Evolutionary conservation across 495 filamentous ascomycete species (phyloP).

Genomic region (Daldinia decipiens): DNA sequence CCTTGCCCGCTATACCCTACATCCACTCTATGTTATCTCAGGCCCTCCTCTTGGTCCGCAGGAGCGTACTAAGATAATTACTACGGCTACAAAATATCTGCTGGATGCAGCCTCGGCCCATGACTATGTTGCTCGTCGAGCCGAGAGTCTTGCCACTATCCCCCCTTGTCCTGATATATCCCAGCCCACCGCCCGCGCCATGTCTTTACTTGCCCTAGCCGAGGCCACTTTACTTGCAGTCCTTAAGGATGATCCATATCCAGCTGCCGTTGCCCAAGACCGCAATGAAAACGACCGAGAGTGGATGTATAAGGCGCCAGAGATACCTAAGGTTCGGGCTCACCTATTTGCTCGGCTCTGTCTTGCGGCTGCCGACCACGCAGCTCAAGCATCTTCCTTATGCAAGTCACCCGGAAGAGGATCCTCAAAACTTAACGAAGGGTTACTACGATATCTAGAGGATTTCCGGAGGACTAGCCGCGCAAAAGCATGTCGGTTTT

Average conservation of each 20-base stretch:
- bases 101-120: slow-evolving; percentile 84
- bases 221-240: slow-evolving; percentile 92
- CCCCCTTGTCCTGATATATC: slow-evolving; percentile 69
- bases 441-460: slow-evolving; percentile 74
- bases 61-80: slow-evolving; percentile 73
- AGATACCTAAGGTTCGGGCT: slow-evolving; percentile 87
- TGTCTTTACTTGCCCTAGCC: slow-evolving; percentile 78
- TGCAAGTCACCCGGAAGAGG: slow-evolving; percentile 51
- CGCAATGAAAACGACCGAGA: slow-evolving; percentile 83
- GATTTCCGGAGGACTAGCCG: slow-evolving; percentile 76
- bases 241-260: slow-evolving; percentile 92
- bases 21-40: slow-evolving; percentile 63
- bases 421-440: slow-evolving; percentile 65
- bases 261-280: slow-evolving; percentile 76
- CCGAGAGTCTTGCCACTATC: slow-evolving; percentile 45
- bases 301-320: slow-evolving; percentile 90
- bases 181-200: slow-evolving; percentile 70
- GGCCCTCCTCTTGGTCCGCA: slow-evolving; percentile 69
- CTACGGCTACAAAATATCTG: slow-evolving; percentile 78
- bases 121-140: slow-evolving; percentile 67
- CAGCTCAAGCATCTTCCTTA: slow-evolving; percentile 66
- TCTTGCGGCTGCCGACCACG: slow-evolving; percentile 77
- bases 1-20: slow-evolving; percentile 68
- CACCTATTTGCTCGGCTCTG: slow-evolving; percentile 88
- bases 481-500: slow-evolving; percentile 87